Evolutionary conservation across 1,284 basidiomycete species (phyloP).

Genomic region (Butyriboletus appendiculatus): DNA sequence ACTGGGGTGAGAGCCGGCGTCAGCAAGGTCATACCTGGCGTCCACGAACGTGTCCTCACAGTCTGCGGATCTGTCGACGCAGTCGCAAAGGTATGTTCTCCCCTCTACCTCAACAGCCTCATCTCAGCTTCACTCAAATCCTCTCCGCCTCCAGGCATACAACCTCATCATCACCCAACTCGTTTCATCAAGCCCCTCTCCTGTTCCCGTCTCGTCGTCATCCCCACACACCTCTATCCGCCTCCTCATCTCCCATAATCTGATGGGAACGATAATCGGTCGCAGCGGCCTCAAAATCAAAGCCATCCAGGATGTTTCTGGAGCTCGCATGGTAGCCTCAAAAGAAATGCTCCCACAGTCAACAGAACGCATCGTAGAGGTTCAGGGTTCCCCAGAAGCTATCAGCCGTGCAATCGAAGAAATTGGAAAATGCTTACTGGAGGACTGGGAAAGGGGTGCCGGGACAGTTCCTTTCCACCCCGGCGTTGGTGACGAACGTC

Average conservation of each 20-base stretch:
- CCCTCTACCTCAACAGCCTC: slow-evolving; percentile 1
- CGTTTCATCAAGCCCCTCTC: slow-evolving; percentile 75
- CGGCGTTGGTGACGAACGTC: slow-evolving; percentile 76
- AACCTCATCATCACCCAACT: slow-evolving; percentile 93
- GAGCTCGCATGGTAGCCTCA: slow-evolving; percentile 96
- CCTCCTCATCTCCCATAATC: slow-evolving; percentile 96
- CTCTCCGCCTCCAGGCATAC: slow-evolving; percentile 68
- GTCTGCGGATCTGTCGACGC: slow-evolving; percentile 90
- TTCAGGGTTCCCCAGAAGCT: slow-evolving; percentile 89
- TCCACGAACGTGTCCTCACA: slow-evolving; percentile 96
- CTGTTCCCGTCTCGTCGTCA: slow-evolving; percentile 59
- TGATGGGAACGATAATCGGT: slow-evolving; percentile 99
- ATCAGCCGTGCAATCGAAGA: slow-evolving; percentile 93
- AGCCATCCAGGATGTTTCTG: slow-evolving; percentile 97
- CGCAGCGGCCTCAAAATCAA: slow-evolving; percentile 98
- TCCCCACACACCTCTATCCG: slow-evolving; percentile 87
- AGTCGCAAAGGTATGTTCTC: slow-evolving; percentile 77
- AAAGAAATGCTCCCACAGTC: slow-evolving; percentile 99
- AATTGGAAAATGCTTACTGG: slow-evolving; percentile 93
- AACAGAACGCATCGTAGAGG: slow-evolving; percentile 97
- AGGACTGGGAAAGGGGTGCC: slow-evolving; percentile 94
- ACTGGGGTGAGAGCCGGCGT: slow-evolving; percentile 98
- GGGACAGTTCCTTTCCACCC: slow-evolving; percentile 97
- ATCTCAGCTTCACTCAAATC: slow-evolving; percentile 1
- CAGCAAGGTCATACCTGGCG: slow-evolving; percentile 96